phyloP scores from a whole-genome alignment of 352 stramenopile genomes.

The Globisporangium perplexum region DNA sequence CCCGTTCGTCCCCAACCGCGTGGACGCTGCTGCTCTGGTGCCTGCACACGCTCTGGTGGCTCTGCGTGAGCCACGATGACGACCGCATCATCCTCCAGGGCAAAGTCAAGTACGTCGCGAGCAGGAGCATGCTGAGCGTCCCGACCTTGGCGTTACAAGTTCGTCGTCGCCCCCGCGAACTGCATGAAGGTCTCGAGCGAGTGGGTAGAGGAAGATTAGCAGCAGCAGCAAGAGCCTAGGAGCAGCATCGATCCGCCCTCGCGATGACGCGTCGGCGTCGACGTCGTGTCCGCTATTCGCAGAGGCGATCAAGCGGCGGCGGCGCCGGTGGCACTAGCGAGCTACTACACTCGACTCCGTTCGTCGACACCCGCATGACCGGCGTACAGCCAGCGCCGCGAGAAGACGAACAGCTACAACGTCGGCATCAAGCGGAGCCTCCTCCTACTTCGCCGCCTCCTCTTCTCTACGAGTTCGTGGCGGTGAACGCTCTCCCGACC shows the following conservation, averaged over 20 bases:
- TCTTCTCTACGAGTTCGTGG: conserved; percentile 6
- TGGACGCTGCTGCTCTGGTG: conserved; percentile 5
- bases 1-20: conserved; percentile 5
- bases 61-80: not conserved
- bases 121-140: not conserved
- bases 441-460: not conserved
- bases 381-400: not conserved
- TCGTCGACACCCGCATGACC: not conserved
- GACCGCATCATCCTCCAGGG: conserved; percentile 3
- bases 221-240: too few species aligned
- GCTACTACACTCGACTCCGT: too few species aligned
- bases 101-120: conserved; percentile 7
- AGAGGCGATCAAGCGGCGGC: too few species aligned
- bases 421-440: too few species aligned
- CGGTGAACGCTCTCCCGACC: conserved; percentile 2
- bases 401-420: too few species aligned
- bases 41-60: not conserved
- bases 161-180: not conserved
- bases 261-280: too few species aligned
- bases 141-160: not conserved
- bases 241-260: too few species aligned
- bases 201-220: too few species aligned
- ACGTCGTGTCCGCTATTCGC: too few species aligned
- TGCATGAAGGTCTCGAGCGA: too few species aligned
- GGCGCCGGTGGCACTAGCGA: too few species aligned